Conservation (phyloP, 805 yeast species). For the Blastobotrys peoriensis region DNA sequence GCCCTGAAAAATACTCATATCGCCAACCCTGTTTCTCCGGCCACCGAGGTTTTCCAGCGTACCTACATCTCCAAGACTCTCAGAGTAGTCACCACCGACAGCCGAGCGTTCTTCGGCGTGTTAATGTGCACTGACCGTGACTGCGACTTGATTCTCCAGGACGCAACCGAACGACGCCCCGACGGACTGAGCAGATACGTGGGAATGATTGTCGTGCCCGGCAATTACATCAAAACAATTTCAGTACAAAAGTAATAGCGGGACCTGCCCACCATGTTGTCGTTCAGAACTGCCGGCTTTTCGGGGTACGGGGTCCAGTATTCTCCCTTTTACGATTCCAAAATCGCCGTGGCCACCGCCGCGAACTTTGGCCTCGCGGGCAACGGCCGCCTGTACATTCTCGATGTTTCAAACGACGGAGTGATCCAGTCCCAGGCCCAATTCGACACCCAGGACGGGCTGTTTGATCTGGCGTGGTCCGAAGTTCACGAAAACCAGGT, state of each 20-base stretch:
- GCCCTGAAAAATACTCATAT: not conserved
- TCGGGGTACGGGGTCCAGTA: conserved; percentile 85
- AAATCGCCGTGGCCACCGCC: conserved; percentile 82
- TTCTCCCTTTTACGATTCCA: conserved; percentile 87
- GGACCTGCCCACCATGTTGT: conserved; percentile 44
- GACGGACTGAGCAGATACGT: conserved; percentile 24
- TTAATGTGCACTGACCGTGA: conserved; percentile 26
- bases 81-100: conserved; percentile 28
- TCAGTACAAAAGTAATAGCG: conserved; percentile 16
- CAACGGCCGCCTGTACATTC: conserved; percentile 72
- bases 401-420: conserved; percentile 67
- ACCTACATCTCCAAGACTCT: conserved; percentile 17
- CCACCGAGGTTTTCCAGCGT: not conserved
- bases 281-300: conserved; percentile 69
- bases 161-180: conserved; percentile 28
- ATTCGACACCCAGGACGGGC: conserved; percentile 91
- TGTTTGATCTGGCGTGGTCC: conserved; percentile 85
- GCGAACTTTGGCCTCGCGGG: conserved; percentile 95
- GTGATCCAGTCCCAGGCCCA: conserved; percentile 32
- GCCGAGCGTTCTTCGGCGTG: conserved; percentile 29
- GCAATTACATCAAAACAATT: conserved; percentile 21
- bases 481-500: conserved; percentile 86
- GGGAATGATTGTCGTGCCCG: conserved; percentile 32
- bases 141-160: conserved; percentile 29
- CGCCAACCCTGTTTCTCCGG: not conserved